These are phyloP conservation scores for Citeromyces hawaiiensis DNA, from an alignment of 1,139 yeast genomes.

Conservation along the genomic window DNA sequence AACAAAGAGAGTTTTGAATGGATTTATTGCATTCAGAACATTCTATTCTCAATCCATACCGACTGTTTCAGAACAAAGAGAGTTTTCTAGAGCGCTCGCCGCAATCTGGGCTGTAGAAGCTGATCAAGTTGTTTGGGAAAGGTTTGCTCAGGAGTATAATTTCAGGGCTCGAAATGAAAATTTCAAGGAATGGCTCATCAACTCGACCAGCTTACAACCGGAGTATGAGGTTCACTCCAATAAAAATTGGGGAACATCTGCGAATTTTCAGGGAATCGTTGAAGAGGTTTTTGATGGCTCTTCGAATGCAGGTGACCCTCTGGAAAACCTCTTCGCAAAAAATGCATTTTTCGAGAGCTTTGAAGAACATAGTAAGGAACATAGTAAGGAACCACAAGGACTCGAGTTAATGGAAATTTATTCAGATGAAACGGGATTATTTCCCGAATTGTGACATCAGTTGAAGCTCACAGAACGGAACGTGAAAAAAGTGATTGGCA, in stretches of 20 bases:
- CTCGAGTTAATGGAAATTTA: background rate
- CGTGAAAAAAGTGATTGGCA: background rate
- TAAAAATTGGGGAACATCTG: background rate
- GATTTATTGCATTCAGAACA: slow-evolving; percentile 24
- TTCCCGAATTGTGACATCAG: background rate
- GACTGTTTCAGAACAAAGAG: slow-evolving; percentile 15
- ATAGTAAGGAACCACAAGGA: background rate
- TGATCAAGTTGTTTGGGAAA: slow-evolving; percentile 17
- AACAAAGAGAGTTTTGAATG: slow-evolving; percentile 14
- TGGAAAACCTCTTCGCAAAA: background rate
- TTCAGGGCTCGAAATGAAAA: slow-evolving; percentile 6
- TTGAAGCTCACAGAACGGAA: background rate
- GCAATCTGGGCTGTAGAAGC: slow-evolving; percentile 19
- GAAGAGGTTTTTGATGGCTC: background rate
- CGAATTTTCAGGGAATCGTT: background rate
- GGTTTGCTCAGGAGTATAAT: slow-evolving; percentile 21
- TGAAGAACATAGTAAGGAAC: too few relatives aligned
- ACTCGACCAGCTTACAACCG: background rate
- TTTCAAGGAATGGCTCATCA: slow-evolving; percentile 16
- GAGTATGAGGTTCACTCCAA: background rate
- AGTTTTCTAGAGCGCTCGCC: slow-evolving; percentile 16
- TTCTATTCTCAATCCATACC: slow-evolving; percentile 18
- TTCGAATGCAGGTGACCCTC: background rate
- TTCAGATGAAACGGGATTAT: background rate
- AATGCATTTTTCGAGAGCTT: background rate